These are phyloP conservation scores for Osmanthus fragrans DNA, from an alignment of 257 asterid genomes.

Conservation along the genomic window DNA sequence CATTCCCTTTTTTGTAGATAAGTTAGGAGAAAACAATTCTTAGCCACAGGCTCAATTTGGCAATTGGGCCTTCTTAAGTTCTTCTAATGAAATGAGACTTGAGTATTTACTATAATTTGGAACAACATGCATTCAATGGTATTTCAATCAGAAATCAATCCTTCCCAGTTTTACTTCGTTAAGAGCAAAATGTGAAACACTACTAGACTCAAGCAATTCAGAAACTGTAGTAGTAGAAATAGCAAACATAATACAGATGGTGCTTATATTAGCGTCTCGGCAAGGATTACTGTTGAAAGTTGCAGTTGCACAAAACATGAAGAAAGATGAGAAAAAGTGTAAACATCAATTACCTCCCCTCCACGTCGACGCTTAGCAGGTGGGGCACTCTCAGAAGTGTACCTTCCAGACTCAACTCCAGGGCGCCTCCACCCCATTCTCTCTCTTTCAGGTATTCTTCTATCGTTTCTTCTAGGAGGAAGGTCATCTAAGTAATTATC, in stretches of 20 bases:
- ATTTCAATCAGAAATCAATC: neutral
- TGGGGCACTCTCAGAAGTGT: constrained; percentile 51
- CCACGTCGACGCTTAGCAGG: constrained; percentile 83
- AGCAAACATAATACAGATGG: neutral
- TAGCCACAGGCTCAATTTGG: neutral
- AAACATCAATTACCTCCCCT: constrained; percentile 73
- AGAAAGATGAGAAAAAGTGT: neutral
- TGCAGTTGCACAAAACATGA: neutral
- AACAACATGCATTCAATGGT: neutral
- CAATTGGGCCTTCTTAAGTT: neutral
- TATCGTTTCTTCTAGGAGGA: constrained; percentile 72
- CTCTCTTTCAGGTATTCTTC: constrained; percentile 71
- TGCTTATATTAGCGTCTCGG: constrained; percentile 12
- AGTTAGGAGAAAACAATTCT: neutral
- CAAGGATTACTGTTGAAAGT: neutral
- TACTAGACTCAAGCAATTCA: constrained; percentile 1
- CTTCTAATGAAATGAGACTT: neutral
- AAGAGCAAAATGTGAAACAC: constrained; percentile 7
- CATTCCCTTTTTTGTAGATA: neutral
- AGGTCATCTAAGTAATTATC: constrained; percentile 68
- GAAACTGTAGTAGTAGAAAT: constrained; percentile 10
- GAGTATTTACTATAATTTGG: neutral
- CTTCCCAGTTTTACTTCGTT: neutral
- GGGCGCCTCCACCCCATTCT: constrained; percentile 57
- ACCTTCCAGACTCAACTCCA: constrained; percentile 52